Evolutionary conservation across 306 rosid genomes (phyloP).

Genomic region (Astragalus glycyphyllos): DNA sequence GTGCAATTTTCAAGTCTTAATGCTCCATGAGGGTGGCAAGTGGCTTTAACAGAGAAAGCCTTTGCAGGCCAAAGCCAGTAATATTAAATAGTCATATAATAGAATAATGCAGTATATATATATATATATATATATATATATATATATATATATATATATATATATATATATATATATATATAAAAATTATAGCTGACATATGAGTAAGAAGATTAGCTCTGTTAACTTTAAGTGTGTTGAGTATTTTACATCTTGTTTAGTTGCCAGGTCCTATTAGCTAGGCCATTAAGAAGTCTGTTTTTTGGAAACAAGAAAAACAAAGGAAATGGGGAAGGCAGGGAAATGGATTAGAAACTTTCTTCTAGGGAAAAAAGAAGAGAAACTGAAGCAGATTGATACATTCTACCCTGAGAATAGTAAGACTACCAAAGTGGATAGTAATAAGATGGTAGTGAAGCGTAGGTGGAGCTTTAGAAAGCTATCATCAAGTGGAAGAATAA

Average conservation of each 20-base stretch:
- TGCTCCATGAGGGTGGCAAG: conserved; percentile 56
- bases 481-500: conserved; percentile 57
- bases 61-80: conserved; percentile 69
- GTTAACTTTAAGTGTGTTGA: background rate
- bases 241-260: conserved; percentile 13
- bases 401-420: conserved; percentile 34
- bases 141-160: conserved; percentile 28
- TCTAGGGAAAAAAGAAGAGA: conserved; percentile 65
- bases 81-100: conserved; percentile 36
- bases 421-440: conserved; percentile 34
- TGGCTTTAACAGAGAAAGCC: conserved; percentile 59
- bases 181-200: conserved; percentile 34
- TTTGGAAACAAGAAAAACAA: conserved; percentile 20
- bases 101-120: conserved; percentile 29
- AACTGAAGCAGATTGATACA: conserved; percentile 47
- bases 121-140: conserved; percentile 32
- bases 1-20: conserved; percentile 41
- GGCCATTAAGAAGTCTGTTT: conserved; percentile 6
- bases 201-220: conserved; percentile 19
- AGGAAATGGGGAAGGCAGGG: conserved; percentile 74
- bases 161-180: conserved; percentile 32
- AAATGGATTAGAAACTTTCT: conserved; percentile 81
- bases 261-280: conserved; percentile 14
- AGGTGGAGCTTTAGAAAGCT: conserved; percentile 78
- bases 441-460: conserved; percentile 48